phyloP scores from a whole-genome alignment of 2,329 filamentous ascomycete species.

The Paecilomyces niveus region DNA sequence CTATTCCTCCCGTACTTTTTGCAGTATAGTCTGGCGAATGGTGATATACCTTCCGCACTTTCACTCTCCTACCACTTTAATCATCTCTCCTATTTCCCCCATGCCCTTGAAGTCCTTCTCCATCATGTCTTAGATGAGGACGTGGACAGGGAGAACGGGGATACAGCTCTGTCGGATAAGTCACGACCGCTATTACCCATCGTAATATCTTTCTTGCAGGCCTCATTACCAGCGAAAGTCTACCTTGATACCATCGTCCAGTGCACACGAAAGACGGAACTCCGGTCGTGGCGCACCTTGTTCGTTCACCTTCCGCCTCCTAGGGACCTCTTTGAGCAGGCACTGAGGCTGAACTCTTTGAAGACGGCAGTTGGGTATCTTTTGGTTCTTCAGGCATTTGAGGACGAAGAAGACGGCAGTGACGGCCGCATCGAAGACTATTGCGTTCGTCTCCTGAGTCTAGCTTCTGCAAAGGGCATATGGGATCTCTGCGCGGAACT shows the following conservation, averaged over 20 bases:
- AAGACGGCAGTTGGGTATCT: conserved; percentile 96
- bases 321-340: conserved; percentile 88
- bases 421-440: conserved; percentile 48
- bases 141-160: conserved; percentile 56
- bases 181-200: conserved; percentile 34
- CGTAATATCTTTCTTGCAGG: conserved; percentile 58
- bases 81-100: conserved; percentile 81
- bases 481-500: conserved; percentile 96
- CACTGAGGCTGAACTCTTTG: conserved; percentile 71
- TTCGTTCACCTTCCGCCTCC: conserved; percentile 88
- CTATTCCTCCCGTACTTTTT: conserved; percentile 86
- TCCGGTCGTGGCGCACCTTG: conserved; percentile 87
- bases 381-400: conserved; percentile 81
- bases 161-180: conserved; percentile 16
- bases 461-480: conserved; percentile 76
- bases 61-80: conserved; percentile 79
- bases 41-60: conserved; percentile 72
- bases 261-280: conserved; percentile 94
- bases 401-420: conserved; percentile 42
- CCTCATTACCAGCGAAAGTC: conserved; percentile 60
- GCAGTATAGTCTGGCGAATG: conserved; percentile 66
- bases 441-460: conserved; percentile 69
- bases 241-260: conserved; percentile 95
- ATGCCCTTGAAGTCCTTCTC: conserved; percentile 83
- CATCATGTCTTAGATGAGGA: conserved; percentile 94